phyloP scores from a whole-genome alignment of 169 alveolate species.

The Theileria sp. region DNA sequence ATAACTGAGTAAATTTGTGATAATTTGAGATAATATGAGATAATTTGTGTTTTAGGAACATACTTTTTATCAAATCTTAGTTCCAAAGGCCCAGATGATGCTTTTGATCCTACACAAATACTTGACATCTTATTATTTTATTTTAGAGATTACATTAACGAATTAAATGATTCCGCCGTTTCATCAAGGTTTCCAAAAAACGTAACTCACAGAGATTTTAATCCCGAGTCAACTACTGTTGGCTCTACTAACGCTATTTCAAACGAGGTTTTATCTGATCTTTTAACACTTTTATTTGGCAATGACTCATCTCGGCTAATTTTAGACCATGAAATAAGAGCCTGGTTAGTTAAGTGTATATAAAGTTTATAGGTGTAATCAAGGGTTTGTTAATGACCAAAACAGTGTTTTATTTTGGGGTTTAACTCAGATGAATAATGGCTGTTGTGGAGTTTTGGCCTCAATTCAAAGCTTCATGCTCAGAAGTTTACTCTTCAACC shows the following conservation, averaged over 20 bases:
- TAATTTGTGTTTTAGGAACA: neutral
- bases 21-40: neutral
- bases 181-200: neutral
- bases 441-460: conserved; percentile 75
- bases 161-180: neutral
- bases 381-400: conserved; percentile 58
- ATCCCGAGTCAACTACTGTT: neutral
- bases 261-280: conserved; percentile 10
- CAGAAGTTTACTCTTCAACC: conserved; percentile 64
- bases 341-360: conserved; percentile 20
- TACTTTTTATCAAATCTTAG: neutral
- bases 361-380: conserved; percentile 51
- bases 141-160: neutral
- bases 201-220: neutral
- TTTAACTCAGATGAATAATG: conserved; percentile 62
- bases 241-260: conserved; percentile 4
- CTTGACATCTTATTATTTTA: neutral
- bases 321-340: conserved; percentile 21
- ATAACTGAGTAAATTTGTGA: neutral
- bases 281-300: conserved; percentile 31
- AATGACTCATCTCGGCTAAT: conserved; percentile 24
- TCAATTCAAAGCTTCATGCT: conserved; percentile 68
- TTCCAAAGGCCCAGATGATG: neutral
- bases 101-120: conserved; percentile 2
- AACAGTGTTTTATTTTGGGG: conserved; percentile 61